phyloP scores from a whole-genome alignment of 2,329 filamentous ascomycete genomes.

The Polytolypa hystricis region DNA sequence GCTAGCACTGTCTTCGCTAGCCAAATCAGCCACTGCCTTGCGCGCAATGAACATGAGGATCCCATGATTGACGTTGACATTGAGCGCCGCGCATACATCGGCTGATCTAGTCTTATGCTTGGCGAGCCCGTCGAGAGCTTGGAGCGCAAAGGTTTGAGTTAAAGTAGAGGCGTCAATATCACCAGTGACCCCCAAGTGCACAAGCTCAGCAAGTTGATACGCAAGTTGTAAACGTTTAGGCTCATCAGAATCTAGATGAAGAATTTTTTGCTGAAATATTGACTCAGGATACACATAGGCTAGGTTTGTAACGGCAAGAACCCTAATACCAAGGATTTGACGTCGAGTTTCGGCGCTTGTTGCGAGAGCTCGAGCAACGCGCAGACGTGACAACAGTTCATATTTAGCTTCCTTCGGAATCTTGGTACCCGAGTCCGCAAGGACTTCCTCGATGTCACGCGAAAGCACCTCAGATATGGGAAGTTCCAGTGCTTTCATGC shows the following conservation, averaged over 20 bases:
- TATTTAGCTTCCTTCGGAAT: slow-evolving; percentile 66
- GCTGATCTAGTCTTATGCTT: slow-evolving; percentile 63
- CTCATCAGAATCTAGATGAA: slow-evolving; percentile 81
- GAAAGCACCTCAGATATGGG: slow-evolving; percentile 39
- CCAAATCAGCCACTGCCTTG: slow-evolving; percentile 78
- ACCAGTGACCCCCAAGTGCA: slow-evolving; percentile 68
- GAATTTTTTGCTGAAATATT: slow-evolving; percentile 73
- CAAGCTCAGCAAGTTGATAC: slow-evolving; percentile 83
- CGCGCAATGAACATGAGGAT: slow-evolving; percentile 86
- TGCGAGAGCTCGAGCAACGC: slow-evolving; percentile 70
- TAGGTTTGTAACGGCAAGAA: slow-evolving; percentile 81
- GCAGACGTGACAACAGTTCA: slow-evolving; percentile 72
- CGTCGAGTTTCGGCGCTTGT: slow-evolving; percentile 56
- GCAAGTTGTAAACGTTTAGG: slow-evolving; percentile 79
- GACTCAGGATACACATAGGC: slow-evolving; percentile 78
- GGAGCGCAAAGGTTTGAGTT: slow-evolving; percentile 72
- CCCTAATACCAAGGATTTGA: slow-evolving; percentile 64
- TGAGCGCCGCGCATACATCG: slow-evolving; percentile 83
- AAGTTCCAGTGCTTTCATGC: slow-evolving; percentile 52
- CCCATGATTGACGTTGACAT: slow-evolving; percentile 91
- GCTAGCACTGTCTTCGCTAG: slow-evolving; percentile 44
- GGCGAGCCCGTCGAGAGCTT: slow-evolving; percentile 73
- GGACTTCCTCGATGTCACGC: slow-evolving; percentile 25
- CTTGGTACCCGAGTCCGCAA: slow-evolving; percentile 41
- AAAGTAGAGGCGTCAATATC: slow-evolving; percentile 57